Conservation (phyloP, 352 stramenopile genomes). For the Phytophthora rubi region DNA sequence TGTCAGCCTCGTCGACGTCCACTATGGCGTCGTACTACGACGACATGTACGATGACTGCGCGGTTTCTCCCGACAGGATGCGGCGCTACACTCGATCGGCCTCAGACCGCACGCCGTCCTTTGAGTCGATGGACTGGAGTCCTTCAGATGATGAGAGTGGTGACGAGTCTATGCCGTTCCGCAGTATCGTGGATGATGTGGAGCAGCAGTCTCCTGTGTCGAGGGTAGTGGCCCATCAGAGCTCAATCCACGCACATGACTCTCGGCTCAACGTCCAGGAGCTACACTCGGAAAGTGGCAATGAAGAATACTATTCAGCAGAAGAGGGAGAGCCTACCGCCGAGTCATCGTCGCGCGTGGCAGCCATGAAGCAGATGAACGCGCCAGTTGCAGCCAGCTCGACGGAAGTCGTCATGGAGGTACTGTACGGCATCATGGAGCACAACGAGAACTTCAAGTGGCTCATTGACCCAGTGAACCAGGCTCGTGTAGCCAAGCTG, state of each 20-base stretch:
- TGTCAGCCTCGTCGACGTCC: constrained; percentile 74
- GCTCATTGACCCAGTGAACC: constrained; percentile 55
- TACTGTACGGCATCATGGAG: constrained; percentile 67
- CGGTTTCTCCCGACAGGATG: constrained; percentile 31
- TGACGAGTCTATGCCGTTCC: constrained; percentile 36
- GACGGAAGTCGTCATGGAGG: constrained; percentile 64
- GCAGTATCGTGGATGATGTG: constrained; percentile 40
- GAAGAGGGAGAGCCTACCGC: constrained; percentile 32
- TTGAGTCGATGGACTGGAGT: constrained; percentile 57
- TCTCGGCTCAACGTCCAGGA: constrained; percentile 26
- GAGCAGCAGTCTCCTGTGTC: constrained; percentile 31
- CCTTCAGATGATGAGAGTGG: constrained; percentile 47
- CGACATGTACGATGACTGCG: constrained; percentile 63
- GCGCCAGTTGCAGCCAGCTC: constrained; percentile 27
- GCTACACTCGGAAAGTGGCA: constrained; percentile 22
- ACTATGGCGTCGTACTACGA: constrained; percentile 74
- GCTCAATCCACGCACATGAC: constrained; percentile 1
- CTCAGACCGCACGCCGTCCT: constrained; percentile 41
- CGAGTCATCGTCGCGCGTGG: constrained; percentile 21
- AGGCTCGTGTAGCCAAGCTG: constrained; percentile 56
- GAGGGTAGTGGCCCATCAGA: constrained; percentile 15
- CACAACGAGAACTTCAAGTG: constrained; percentile 66
- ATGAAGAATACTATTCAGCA: constrained; percentile 38
- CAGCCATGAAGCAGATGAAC: not conserved
- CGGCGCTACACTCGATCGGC: constrained; percentile 47